A percentile compares a stretch with the other conserved stretches of the same genome.
Evolutionary conservation across 352 stramenopile genomes (phyloP).

Genomic region (Elongisporangium prolatum): DNA sequence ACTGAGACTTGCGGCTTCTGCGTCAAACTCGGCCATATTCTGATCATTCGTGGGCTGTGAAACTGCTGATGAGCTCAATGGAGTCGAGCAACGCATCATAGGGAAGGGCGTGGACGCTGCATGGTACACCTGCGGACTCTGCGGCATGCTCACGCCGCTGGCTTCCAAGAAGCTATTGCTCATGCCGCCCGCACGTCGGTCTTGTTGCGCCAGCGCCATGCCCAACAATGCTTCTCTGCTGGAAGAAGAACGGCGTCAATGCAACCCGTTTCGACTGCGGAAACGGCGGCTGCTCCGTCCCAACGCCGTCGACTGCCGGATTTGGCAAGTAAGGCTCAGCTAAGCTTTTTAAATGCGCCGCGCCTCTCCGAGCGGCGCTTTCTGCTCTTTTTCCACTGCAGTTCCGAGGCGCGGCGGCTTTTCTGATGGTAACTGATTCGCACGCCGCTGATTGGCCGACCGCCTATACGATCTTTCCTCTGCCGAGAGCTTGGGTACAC

Average conservation of each 20-base stretch:
- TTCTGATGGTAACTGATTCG: not conserved
- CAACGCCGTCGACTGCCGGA: not conserved
- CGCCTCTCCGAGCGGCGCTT: conserved; percentile 9
- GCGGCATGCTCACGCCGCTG: not conserved
- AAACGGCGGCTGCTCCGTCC: not conserved
- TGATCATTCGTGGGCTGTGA: not conserved
- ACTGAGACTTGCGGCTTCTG: not conserved
- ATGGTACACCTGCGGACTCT: not conserved
- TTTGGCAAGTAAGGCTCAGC: not conserved
- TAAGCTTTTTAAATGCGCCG: not conserved
- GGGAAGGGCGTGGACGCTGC: not conserved
- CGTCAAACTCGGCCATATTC: not conserved
- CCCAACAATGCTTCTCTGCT: not conserved
- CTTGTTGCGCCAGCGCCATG: not conserved
- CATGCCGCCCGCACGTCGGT: not conserved
- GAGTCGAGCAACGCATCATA: not conserved
- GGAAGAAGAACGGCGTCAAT: not conserved
- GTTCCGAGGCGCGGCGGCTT: conserved; percentile 9
- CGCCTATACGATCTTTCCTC: not conserved
- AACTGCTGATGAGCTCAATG: not conserved
- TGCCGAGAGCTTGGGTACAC: not conserved
- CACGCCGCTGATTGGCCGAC: not conserved
- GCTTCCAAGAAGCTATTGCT: not conserved
- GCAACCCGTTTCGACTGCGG: not conserved
- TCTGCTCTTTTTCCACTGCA: conserved; percentile 38